A percentile compares a stretch with the other conserved stretches of the same genome.
Conservation (phyloP, 106 monocot genomes). For the Narthecium ossifragum region DNA sequence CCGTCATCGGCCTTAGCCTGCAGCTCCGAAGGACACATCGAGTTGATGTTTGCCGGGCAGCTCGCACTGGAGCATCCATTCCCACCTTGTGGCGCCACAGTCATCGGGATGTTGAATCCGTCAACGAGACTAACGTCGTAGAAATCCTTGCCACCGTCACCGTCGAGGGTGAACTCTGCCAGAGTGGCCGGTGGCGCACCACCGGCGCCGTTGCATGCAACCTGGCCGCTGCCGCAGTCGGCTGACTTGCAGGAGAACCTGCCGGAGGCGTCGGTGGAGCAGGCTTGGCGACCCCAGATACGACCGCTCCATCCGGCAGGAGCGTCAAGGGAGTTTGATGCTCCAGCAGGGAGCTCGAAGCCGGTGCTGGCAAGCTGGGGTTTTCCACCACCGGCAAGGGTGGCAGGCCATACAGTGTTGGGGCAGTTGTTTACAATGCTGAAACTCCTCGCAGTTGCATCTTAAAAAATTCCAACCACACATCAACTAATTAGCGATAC, state of each 20-base stretch:
- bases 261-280: conserved; percentile 27
- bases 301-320: conserved; percentile 31
- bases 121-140: conserved; percentile 46
- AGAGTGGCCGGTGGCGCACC: conserved; percentile 27
- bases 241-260: conserved; percentile 20
- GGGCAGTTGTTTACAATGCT: conserved; percentile 33
- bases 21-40: conserved; percentile 25
- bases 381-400: conserved; percentile 7
- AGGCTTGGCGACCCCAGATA: conserved; percentile 29
- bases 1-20: background rate
- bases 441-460: too few relatives aligned
- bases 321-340: background rate
- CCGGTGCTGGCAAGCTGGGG: conserved; percentile 20
- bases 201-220: conserved; percentile 26
- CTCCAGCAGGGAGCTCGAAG: conserved; percentile 17
- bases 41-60: conserved; percentile 24
- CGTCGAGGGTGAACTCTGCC: conserved; percentile 37
- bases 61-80: conserved; percentile 21
- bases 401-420: conserved; percentile 37
- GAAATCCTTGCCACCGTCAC: conserved; percentile 26
- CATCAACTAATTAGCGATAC: too few relatives aligned
- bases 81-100: conserved; percentile 8
- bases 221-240: conserved; percentile 18
- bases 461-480: too few relatives aligned
- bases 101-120: conserved; percentile 47